Evolutionary conservation across 805 yeast genomes (phyloP), one percentile per base, ranked within the genome.

Genomic region (Ogataea nakhonphanomensis): DNA sequence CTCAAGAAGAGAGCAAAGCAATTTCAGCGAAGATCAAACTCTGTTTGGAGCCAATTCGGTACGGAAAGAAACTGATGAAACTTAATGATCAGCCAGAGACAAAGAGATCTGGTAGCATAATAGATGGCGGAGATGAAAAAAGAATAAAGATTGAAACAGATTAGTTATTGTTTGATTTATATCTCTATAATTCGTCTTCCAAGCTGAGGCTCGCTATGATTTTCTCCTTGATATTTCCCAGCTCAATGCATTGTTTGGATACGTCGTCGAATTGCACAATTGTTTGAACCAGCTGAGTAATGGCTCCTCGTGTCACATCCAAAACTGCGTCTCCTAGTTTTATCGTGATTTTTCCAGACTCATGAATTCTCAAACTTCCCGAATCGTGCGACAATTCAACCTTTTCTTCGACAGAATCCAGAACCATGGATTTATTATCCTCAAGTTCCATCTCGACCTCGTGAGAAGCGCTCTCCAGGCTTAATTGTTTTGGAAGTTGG

Each of bases 321-420:
- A 81, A 73, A 3, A 75, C 69, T 7, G 78, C 74, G 37, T 78
- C 75, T 10, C 95, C 96, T 27, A 91, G 65, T 44, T 78, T 74
- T 60, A 90, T 73, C 3, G 95, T 72, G 14, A 88, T 60, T 57
- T 76, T 85, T 3, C 98, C 98, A 1, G 96, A 86, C 54, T 81
- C 76, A 59, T 90, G 96, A 33, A 81, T 69, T 40, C 91, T 76
- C 25, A 91, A 55, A 8, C 74, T 70, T 5, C 97, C 97, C 27
- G 88, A 70, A 39, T 69, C 69, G 1, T 96, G 96, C 28, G 65
- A 62, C 0, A 44, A 39, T 12, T 32, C 30, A 8, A 7, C 26
- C 9, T 25, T 10, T 4, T 35, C 25, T 3, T 30, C 22, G 8
- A 32, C 23, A 15, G 21, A 13, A 9, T 29, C 32, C 31, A n/a